Evolutionary conservation across 2,329 filamentous ascomycete species (phyloP), one percentile per base, ranked within the genome.

Genomic region (Aspergillus sp.): DNA sequence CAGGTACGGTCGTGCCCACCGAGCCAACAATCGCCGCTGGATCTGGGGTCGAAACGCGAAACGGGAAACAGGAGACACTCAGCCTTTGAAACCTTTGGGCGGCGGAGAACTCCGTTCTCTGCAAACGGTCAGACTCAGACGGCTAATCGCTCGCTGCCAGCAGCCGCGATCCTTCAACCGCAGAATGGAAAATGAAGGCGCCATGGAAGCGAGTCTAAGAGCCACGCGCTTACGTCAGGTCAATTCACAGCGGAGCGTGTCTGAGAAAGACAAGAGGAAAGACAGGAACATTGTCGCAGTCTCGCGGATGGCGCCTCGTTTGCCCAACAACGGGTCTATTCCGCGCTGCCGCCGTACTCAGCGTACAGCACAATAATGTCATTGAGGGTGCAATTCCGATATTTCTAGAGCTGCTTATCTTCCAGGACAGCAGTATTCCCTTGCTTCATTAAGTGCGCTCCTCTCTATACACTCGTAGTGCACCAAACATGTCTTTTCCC

Each of bases 1-100:
- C 49, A 53, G 45, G 52, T 41, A 55, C 52, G 44, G 52, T 48
- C 31, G 24, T 52, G 52, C 37, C 53, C 52, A 48, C 53, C 53
- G 31, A 40, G 51, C 40, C 48, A 47, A 47, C 52, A 46, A 9
- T 8, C 44, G 6, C 21, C 21, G 43, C 23, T 44, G 41, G 41
- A 44, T 31, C 27, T 31, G 27, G 27, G 27, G 27, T 31, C 27
- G 27, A 31, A 31, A 23, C 9, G 27, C 27, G 27, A 31, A 31
- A 31, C 27, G 27, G 27, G 27, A 31, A 31, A 31, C 27, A 31
- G 2, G 9, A 31, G 27, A 4, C 9, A 11, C 27, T 9, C 27
- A 31, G 27, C 27, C 27, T 11, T 31, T 31, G 27, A 31, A 31
- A 31, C 27, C 27, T 31, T 11, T 31, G 27, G 27, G 27, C 27